A percentile compares a stretch with the other conserved stretches of the same genome.
phyloP scores from a whole-genome alignment of 352 stramenopile genomes.

The Phytophthora citricola region DNA sequence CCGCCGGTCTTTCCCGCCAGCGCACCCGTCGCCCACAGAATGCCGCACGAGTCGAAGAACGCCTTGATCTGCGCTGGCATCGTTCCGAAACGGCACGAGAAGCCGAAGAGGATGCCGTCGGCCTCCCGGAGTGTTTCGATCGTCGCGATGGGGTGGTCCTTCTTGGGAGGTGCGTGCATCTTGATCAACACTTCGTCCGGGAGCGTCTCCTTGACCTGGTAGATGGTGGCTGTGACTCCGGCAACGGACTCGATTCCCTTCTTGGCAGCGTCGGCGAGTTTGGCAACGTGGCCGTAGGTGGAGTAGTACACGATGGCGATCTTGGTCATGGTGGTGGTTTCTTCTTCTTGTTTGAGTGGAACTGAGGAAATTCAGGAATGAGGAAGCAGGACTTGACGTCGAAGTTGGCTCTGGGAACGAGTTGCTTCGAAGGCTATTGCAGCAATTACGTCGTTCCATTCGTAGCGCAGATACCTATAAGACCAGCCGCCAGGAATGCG shows the following conservation, averaged over 20 bases:
- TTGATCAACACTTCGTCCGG: neutral
- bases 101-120: conserved; percentile 7
- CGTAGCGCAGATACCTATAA: too few relatives aligned
- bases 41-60: neutral
- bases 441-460: neutral
- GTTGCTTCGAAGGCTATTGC: neutral
- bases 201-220: neutral
- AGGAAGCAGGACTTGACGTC: neutral
- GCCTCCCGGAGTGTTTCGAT: neutral
- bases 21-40: neutral
- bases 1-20: neutral
- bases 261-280: neutral
- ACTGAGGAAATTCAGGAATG: neutral
- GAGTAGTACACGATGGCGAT: neutral
- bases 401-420: neutral
- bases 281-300: neutral
- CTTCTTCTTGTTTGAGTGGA: neutral
- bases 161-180: neutral
- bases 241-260: neutral
- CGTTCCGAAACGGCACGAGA: neutral
- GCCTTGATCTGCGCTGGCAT: conserved; percentile 3
- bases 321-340: conserved; percentile 1
- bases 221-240: neutral
- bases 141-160: neutral
- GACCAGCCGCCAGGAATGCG: too few relatives aligned